Evolutionary conservation across 2,329 filamentous ascomycete genomes (phyloP), one percentile per base, ranked within the genome.

Genomic region (Alternaria sp.): DNA sequence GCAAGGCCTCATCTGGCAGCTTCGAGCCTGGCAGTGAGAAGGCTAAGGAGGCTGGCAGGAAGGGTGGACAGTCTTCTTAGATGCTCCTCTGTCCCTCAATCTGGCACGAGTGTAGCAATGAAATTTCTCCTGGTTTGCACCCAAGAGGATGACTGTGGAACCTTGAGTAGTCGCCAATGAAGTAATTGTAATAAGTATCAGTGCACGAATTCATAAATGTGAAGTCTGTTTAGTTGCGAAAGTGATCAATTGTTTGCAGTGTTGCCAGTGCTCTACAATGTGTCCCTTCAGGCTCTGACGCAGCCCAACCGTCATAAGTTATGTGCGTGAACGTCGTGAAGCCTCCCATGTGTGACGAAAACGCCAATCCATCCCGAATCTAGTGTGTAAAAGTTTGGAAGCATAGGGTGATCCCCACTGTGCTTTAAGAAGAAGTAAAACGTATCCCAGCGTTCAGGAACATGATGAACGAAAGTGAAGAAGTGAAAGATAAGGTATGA

Each of bases 21-120:
- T 88, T 88, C 57, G 83, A 87, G 69, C 81, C 82, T 1, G 84
- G 86, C 7, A 85, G 83, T 51, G 82, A 85, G 73, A 82, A 80
- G 63, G 85, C 85, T 3, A 82, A 79, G 51, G 85, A 87, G 73
- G 85, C 86, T 17, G 86, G 86, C 3, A 78, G 80, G 30, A 88
- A 87, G 77, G 86, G 86, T 4, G 85, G 85, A 56, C 58, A 55
- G 36, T 21, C 60, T 3, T 66, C 65, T 44, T 66, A 32, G 26
- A 28, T 10, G n/a, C 19, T 21, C 26, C 1, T 30, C 25, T 13
- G 17, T 19, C n/a, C 12, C 26, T 30, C 15, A 19, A n/a, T 21
- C n/a, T 50, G 12, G 19, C n/a, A 19, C 2, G 26, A 6, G 5
- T 53, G 17, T 53, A 23, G 13, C 19, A 17, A 40, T 13, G 50